Base-by-base conservation (phyloP, 2,329 filamentous ascomycete genomes). In the Aspergillus eucalypticola region DNA sequence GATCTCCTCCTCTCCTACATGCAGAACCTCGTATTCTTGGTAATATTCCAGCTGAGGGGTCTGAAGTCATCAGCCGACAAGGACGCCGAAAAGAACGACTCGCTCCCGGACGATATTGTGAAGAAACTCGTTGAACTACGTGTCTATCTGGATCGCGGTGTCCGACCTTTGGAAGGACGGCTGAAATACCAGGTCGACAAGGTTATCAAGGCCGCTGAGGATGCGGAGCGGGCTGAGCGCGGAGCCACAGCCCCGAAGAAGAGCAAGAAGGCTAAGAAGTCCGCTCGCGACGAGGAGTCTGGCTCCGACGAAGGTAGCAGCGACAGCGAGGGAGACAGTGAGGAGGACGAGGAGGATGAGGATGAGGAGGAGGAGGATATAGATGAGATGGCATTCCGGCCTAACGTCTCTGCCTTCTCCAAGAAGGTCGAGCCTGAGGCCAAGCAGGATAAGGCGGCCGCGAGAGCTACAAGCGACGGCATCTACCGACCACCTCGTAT, bases 101-200 rank as follows among this genome's bases (percentile, higher is more conserved):
- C 82, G 0, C 76, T 88, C 0, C 82, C 88, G 50, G 85, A 90
- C 52, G 83, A 89, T 2, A 88, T 93, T 0, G 88, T 95, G 2
- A 88, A 89, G 67, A 96, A 96, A 73, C 83, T 99, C n/a, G 87
- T 93, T 17, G 92, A 96, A 75, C 81, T 97, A 55, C 86, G 94
- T n/a, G 83, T 97, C 0, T 98, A 96, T 73, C 82, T 99, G 1
- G 96, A 99, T 71, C 92, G 92, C 73, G 96, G 95, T 66, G 90
- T 96, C 3, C 87, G 91, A 15, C 95, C 95, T 0, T 79, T 98
- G 15, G 96, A 99, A 77, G 89, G 90, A 66, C 90, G 93, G 69
- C 79, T 99, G 63, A 94, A 92, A 66, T 99, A 97, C 77, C 93
- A 97, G 74, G 92, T 99, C 70, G 94, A 98, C 76, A 95, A 96